phyloP scores from a whole-genome alignment of 345 rosid genomes.

The Heritiera fomes region DNA sequence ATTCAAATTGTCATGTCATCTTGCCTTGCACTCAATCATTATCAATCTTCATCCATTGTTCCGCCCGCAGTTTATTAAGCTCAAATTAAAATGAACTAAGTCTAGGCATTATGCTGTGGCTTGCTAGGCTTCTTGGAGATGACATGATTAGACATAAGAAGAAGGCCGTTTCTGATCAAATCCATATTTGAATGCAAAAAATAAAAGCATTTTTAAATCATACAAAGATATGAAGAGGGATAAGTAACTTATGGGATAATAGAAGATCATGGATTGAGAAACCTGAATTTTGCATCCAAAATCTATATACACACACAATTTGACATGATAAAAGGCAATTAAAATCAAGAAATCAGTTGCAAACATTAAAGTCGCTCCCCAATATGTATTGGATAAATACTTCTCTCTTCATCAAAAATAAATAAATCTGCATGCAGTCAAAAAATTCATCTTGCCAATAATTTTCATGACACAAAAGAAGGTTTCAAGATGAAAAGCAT shows the following conservation, averaged over 20 bases:
- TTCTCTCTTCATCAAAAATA: neutral
- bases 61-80: too few species aligned
- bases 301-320: neutral
- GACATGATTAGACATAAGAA: neutral
- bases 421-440: neutral
- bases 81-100: too few species aligned
- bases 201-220: neutral
- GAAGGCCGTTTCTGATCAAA: neutral
- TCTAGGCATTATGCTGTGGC: too few species aligned
- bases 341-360: neutral
- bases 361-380: neutral
- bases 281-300: neutral
- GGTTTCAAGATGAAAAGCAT: neutral
- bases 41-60: neutral
- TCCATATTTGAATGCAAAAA: neutral
- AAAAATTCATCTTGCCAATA: neutral
- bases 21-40: conserved; percentile 4
- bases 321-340: neutral
- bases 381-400: neutral
- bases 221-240: neutral
- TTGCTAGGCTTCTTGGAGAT: neutral
- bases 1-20: neutral
- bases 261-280: neutral
- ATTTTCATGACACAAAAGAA: neutral
- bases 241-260: neutral